Conservation (phyloP, 139 green algal genomes). For the Trebouxia sp. region DNA sequence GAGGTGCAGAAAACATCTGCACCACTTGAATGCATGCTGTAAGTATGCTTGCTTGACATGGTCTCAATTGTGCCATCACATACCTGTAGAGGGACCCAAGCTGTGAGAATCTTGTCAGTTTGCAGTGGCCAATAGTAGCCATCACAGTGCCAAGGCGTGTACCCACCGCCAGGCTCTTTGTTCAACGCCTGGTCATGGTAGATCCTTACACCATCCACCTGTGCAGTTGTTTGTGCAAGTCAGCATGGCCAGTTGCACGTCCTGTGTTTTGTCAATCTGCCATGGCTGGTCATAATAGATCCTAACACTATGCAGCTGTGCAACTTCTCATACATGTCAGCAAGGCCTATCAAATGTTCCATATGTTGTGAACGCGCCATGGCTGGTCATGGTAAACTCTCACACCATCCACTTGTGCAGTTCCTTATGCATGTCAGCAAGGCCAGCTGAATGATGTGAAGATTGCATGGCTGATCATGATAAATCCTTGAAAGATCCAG, state of each 20-base stretch:
- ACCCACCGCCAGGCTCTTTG: conserved; percentile 36
- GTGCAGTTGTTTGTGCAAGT: background rate
- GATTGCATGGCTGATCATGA: conserved; percentile 42
- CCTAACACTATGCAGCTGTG: too few relatives aligned
- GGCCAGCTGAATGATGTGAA: too few relatives aligned
- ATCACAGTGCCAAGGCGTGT: conserved; percentile 42
- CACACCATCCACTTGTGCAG: conserved; percentile 33
- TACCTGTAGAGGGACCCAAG: conserved; percentile 37
- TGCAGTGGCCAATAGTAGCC: conserved; percentile 34
- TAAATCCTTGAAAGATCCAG: conserved; percentile 37
- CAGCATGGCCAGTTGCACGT: too few relatives aligned
- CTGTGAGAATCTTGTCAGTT: conserved; percentile 38
- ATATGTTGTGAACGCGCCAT: too few relatives aligned
- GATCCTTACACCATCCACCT: conserved; percentile 38
- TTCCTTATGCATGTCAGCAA: background rate
- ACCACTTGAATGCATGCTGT: background rate
- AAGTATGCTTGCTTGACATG: too few relatives aligned
- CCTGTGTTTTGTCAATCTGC: too few relatives aligned
- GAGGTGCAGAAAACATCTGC: too few relatives aligned
- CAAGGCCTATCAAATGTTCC: too few relatives aligned
- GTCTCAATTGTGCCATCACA: too few relatives aligned
- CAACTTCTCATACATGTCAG: too few relatives aligned
- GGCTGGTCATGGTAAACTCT: conserved; percentile 44
- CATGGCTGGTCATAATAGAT: too few relatives aligned
- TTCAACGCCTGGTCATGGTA: conserved; percentile 45